Evolutionary conservation across 345 rosid genomes (phyloP), one percentile per base, ranked within the genome.

Genomic region (Physaria fendleri): DNA sequence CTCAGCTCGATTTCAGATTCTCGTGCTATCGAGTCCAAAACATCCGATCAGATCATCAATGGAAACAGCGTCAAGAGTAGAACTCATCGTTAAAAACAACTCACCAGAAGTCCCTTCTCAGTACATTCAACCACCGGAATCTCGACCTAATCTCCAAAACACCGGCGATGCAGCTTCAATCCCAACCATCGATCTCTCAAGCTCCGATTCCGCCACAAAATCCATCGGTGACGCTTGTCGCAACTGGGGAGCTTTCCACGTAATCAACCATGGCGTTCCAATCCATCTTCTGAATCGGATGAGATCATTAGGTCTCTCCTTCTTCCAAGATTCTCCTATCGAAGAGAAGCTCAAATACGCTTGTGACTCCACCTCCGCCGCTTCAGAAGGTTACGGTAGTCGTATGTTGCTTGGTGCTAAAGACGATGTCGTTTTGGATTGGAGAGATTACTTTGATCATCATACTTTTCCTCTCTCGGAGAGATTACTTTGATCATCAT

Each of bases 371-470:
- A 74, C 29, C 57, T 78, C 82, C 32, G 66, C 88, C 10, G 95
- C 96, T 8, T 78, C 95, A 4, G 80, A 92, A 50, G 98, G 98
- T 0, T 92, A 88, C 7, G 95, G 95, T 0, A 85, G 88, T 64
- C 81, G 82, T 22, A 82, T 88, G 98, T 79, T 92, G 24, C 69
- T 71, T 0, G 46, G 72, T 18, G 21, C 76, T 8, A 56, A 72
- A 10, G 54, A 56, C 11, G 80, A 74, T 51, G 69, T 60, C 27
- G 83, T 85, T 13, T 71, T 88, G 63, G 98, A 88, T 59, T 92
- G 96, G 98, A 85, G 98, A 59, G 98, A 92, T 32, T 91, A 85
- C 79, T 88, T 88, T 9, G 95, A 91, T 53, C 95, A 88, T 75
- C 98, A 91, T 57, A 79, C 90, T 0, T 65, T 88, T 12, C 96